Evolutionary conservation across 306 rosid genomes (phyloP), one percentile per base, ranked within the genome.

Genomic region (Dryas drummondii): DNA sequence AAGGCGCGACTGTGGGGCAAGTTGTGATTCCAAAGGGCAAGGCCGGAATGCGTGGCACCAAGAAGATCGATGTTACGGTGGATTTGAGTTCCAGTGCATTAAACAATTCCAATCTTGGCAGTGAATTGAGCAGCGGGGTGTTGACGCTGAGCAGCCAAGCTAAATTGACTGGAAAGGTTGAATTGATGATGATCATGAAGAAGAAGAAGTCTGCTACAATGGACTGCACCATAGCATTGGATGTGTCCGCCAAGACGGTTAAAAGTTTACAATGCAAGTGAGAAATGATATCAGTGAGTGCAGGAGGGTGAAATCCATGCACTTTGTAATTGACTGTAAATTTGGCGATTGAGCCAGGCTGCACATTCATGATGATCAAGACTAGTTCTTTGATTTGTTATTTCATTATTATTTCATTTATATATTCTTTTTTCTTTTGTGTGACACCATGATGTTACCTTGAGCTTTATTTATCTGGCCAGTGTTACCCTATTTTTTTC

Each of bases 141-240:
- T 71, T 71, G 71, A 62, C 77, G 0, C 72, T 71, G 46, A 71
- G 1, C 22, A 45, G 68, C 57, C 15, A 16, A 45, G 75, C 49
- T 41, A 46, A 22, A 12, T 5, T 77, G n/a, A 77, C 53, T 0
- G 76, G 70, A n/a, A 70, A 60, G 60, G 81, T 51, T 7, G 81
- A 77, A 11, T 50, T 77, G 65, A 69, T 69, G 74, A 16, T 76
- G 4, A 41, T 76, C 40, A 76, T 76, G 79, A 66, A 76, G 56
- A 76, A 68, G 59, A 76, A 59, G 41, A 58, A 40, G 62, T 40
- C 67, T 9, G 57, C 75, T 8, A 51, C 66, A 4, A 59, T 68
- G 70, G 5, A 58, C 56, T 76, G 80, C 62, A 13, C 75, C 42
- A 68, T 49, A 22, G 67, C 5, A 7, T 57, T 69, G 17, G 68